Evolutionary conservation across 331 rosid species (phyloP).

Genomic region (Rhamnella rubrinervis): DNA sequence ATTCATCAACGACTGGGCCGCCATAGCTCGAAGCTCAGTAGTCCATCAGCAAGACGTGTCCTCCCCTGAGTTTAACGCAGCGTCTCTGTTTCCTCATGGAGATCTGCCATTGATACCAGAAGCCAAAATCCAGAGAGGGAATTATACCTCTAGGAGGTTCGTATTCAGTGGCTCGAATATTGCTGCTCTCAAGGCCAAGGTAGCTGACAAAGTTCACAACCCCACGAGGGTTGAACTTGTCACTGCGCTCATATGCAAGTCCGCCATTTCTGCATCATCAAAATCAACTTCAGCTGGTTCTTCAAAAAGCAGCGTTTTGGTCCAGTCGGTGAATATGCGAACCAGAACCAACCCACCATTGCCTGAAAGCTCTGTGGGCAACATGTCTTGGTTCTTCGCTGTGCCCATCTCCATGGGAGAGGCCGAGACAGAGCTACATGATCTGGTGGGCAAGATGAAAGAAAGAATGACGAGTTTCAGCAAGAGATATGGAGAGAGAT

Average conservation of each 20-base stretch:
- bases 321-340: slow-evolving; percentile 21
- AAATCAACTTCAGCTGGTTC: neutral
- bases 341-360: slow-evolving; percentile 27
- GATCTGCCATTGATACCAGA: neutral
- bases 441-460: slow-evolving; percentile 21
- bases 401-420: slow-evolving; percentile 10
- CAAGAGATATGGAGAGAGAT: neutral
- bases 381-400: slow-evolving; percentile 16
- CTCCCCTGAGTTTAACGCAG: slow-evolving; percentile 12
- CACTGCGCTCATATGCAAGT: slow-evolving; percentile 25
- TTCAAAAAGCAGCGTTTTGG: slow-evolving; percentile 3
- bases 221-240: slow-evolving; percentile 44
- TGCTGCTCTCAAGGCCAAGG: slow-evolving; percentile 19
- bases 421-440: slow-evolving; percentile 2
- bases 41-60: neutral
- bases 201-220: slow-evolving; percentile 8
- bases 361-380: slow-evolving; percentile 20
- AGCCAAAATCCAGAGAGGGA: neutral
- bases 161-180: slow-evolving; percentile 24
- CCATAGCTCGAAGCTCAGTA: slow-evolving; percentile 15
- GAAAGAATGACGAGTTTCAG: neutral
- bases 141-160: slow-evolving; percentile 18
- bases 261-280: slow-evolving; percentile 15
- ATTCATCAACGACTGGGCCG: slow-evolving; percentile 30
- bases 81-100: slow-evolving; percentile 14